A percentile compares a stretch with the other conserved stretches of the same genome.
These are phyloP conservation scores for Delitschia confertaspora DNA, from an alignment of 495 filamentous ascomycete genomes.

Conservation along the genomic window DNA sequence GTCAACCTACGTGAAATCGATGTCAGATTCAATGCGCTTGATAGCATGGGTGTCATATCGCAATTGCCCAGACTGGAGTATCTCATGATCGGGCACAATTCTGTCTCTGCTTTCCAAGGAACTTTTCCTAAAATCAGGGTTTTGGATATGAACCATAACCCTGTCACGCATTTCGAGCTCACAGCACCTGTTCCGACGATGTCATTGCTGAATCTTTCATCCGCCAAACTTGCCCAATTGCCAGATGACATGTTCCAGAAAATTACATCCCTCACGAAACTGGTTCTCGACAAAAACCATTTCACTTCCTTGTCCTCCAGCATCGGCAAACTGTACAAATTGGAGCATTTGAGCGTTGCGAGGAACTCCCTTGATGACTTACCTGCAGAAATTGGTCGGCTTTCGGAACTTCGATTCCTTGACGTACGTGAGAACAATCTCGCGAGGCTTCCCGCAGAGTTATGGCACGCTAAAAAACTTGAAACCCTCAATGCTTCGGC, in stretches of 20 bases:
- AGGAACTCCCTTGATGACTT: conserved; percentile 78
- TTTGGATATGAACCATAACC: conserved; percentile 82
- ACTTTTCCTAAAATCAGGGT: conserved; percentile 75
- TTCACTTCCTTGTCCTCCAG: conserved; percentile 78
- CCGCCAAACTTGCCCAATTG: conserved; percentile 75
- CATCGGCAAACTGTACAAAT: conserved; percentile 69
- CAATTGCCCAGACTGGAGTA: conserved; percentile 79
- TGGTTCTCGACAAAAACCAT: conserved; percentile 90
- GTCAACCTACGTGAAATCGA: conserved; percentile 82
- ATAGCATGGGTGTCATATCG: conserved; percentile 74
- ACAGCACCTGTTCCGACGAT: conserved; percentile 66
- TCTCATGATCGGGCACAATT: conserved; percentile 81
- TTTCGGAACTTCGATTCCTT: conserved; percentile 72
- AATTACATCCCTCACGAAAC: conserved; percentile 72
- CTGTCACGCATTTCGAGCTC: conserved; percentile 85
- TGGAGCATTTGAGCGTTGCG: conserved; percentile 89
- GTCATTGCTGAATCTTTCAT: conserved; percentile 76
- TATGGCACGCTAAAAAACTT: conserved; percentile 84
- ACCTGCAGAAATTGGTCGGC: conserved; percentile 74
- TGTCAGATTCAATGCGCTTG: conserved; percentile 81
- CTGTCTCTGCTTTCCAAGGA: conserved; percentile 76
- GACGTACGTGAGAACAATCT: conserved; percentile 91
- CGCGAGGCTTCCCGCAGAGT: conserved; percentile 73
- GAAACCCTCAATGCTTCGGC: conserved; percentile 92
- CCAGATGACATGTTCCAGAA: conserved; percentile 79